A percentile compares a stretch with the other conserved stretches of the same genome.
These are phyloP conservation scores for Aschersonia sp. DNA, from an alignment of 2,329 filamentous ascomycete genomes.

Conservation along the genomic window DNA sequence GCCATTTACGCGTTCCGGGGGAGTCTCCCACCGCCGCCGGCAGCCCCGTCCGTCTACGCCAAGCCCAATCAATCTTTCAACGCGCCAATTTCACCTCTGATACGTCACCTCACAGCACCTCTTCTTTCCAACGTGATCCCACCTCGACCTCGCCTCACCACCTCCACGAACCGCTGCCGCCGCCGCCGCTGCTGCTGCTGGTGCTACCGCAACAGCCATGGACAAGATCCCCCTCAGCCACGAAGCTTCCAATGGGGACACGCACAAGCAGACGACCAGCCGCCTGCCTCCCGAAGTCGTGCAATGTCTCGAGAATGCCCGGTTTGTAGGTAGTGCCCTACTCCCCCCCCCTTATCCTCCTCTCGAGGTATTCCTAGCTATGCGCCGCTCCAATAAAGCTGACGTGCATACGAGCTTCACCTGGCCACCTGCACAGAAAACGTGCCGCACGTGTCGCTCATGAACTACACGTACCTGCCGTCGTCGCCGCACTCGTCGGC, in stretches of 20 bases:
- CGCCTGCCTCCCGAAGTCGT: slow-evolving; percentile 73
- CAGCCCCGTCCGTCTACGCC: no score
- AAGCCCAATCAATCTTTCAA: no score
- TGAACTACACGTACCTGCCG: slow-evolving; percentile 98
- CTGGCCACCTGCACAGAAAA: slow-evolving; percentile 80
- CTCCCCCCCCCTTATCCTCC: slow-evolving; percentile 5
- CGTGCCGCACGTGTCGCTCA: slow-evolving; percentile 81
- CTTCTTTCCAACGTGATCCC: no score
- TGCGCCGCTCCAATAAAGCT: no score
- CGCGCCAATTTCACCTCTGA: no score
- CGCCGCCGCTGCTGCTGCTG: no score
- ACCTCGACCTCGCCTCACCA: no score
- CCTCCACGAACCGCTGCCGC: no score
- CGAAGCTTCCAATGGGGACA: slow-evolving; percentile 60
- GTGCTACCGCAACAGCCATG: slow-evolving; percentile 18
- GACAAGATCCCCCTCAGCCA: slow-evolving; percentile 59
- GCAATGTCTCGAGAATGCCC: slow-evolving; percentile 82
- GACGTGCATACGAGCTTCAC: slow-evolving; percentile 51
- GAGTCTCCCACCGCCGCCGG: no score
- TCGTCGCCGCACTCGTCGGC: slow-evolving; percentile 50
- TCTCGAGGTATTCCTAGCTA: not conserved
- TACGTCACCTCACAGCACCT: no score
- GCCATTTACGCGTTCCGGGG: no score
- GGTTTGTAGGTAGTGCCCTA: slow-evolving; percentile 52
- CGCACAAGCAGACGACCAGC: slow-evolving; percentile 52